Evolutionary conservation across 2,329 filamentous ascomycete genomes (phyloP).

Genomic region (Incumbomyces delicatus): DNA sequence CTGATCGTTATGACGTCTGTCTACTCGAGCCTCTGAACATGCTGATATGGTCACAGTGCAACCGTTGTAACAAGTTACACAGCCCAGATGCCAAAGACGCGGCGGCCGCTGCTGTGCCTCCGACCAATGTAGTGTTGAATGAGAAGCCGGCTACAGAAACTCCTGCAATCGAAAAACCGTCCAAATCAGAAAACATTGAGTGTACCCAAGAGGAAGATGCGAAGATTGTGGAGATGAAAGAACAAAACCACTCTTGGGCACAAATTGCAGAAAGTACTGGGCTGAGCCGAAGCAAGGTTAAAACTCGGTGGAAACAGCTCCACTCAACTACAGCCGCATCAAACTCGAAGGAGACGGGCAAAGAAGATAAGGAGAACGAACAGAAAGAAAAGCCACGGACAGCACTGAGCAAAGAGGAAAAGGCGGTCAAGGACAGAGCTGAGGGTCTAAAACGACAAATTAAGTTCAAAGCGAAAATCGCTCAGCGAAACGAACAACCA

Average conservation of each 20-base stretch:
- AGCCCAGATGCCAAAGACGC: slow-evolving; percentile 5
- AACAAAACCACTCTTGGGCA: slow-evolving; percentile 16
- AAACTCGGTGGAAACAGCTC: slow-evolving; percentile 18
- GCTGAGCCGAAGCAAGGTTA: slow-evolving; percentile 9
- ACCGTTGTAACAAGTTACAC: slow-evolving; percentile 2
- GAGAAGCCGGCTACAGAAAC: background rate
- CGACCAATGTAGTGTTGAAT: background rate
- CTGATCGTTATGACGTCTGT: too few species aligned
- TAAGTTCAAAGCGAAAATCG: too few species aligned
- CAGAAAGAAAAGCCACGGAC: slow-evolving; percentile 9
- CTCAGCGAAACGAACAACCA: background rate
- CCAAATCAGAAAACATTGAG: background rate
- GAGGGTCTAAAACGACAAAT: slow-evolving; percentile 2
- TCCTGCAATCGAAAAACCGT: background rate
- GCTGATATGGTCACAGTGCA: slow-evolving; percentile 1
- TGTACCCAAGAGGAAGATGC: slow-evolving; percentile 20
- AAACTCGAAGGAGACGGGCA: background rate
- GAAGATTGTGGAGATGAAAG: slow-evolving; percentile 21
- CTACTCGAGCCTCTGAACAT: too few species aligned
- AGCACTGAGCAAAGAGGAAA: slow-evolving; percentile 2
- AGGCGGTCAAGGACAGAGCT: slow-evolving; percentile 2
- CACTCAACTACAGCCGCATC: background rate
- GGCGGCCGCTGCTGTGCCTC: background rate
- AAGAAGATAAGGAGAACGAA: slow-evolving; percentile 4
- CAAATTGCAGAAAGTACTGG: slow-evolving; percentile 14